phyloP scores from a whole-genome alignment of 108 stramenopile genomes.

The Stephanodiscus triporus region DNA sequence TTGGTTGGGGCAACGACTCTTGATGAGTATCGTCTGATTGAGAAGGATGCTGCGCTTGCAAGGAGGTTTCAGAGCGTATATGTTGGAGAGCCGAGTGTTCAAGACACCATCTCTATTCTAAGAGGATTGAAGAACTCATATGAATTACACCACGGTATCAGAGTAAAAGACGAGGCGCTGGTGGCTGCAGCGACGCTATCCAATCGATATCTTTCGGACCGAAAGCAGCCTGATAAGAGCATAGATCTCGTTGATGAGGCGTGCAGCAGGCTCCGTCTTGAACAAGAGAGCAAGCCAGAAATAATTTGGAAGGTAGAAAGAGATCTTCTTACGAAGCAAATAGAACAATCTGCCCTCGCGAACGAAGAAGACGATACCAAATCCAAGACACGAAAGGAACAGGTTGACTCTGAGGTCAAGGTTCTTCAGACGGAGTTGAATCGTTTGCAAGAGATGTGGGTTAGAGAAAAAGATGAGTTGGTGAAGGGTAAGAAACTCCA shows the following conservation, averaged over 20 bases:
- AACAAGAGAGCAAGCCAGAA: conserved; percentile 82
- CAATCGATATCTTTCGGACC: conserved; percentile 92
- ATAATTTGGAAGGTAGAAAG: conserved; percentile 78
- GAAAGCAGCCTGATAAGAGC: conserved; percentile 92
- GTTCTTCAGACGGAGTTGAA: conserved; percentile 73
- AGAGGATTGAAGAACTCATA: conserved; percentile 86
- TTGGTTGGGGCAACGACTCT: conserved; percentile 96
- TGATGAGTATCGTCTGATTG: conserved; percentile 93
- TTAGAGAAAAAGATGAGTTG: conserved; percentile 66
- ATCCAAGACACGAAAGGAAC: too few relatives aligned
- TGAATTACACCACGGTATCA: conserved; percentile 92
- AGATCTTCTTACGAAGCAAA: conserved; percentile 79
- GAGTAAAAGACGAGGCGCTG: conserved; percentile 93
- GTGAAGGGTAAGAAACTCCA: conserved; percentile 64
- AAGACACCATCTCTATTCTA: conserved; percentile 94
- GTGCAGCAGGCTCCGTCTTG: conserved; percentile 66
- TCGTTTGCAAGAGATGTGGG: conserved; percentile 60
- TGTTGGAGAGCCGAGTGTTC: conserved; percentile 88
- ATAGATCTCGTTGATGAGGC: conserved; percentile 99
- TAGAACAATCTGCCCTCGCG: conserved; percentile 74
- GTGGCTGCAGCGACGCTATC: conserved; percentile 91
- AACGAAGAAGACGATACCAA: conserved; percentile 68
- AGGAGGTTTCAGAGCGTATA: conserved; percentile 95
- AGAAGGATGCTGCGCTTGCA: conserved; percentile 95
- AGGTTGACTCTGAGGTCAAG: conserved; percentile 69